Percentiles rank a stretch among this genome's conserved stretches.
Evolutionary conservation across 805 yeast species (phyloP).

Genomic region (Starmera caribaea): DNA sequence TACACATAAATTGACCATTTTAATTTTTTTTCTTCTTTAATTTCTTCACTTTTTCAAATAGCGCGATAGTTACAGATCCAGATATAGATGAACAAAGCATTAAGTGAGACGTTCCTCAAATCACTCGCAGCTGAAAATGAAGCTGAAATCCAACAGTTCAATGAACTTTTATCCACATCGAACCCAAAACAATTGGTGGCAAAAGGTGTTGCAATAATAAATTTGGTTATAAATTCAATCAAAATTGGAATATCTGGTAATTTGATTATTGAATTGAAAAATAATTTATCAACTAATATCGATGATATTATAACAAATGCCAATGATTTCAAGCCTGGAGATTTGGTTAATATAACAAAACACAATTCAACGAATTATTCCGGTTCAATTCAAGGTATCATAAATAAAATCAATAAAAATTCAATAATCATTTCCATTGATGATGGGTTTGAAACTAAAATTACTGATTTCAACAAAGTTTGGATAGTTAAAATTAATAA

Average conservation of each 20-base stretch:
- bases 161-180: conserved; percentile 31
- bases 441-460: conserved; percentile 41
- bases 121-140: conserved; percentile 10
- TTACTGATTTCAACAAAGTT: conserved; percentile 36
- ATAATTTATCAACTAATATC: conserved; percentile 37
- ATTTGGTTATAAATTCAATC: conserved; percentile 49
- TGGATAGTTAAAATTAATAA: conserved; percentile 55
- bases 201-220: conserved; percentile 68
- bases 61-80: no score
- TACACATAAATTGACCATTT: no score
- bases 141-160: conserved; percentile 17
- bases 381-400: conserved; percentile 48
- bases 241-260: conserved; percentile 78
- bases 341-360: conserved; percentile 46
- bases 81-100: conserved; percentile 2
- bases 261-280: conserved; percentile 49
- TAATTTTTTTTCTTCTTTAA: no score
- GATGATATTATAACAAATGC: conserved; percentile 35
- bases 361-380: conserved; percentile 1
- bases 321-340: conserved; percentile 63
- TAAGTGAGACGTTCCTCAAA: conserved; percentile 10
- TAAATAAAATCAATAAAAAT: conserved; percentile 40
- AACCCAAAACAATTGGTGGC: conserved; percentile 59
- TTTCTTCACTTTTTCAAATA: neutral
- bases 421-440: conserved; percentile 52